Conservation (phyloP, 23 red algal genomes). For the Gracilaria gracilis region DNA sequence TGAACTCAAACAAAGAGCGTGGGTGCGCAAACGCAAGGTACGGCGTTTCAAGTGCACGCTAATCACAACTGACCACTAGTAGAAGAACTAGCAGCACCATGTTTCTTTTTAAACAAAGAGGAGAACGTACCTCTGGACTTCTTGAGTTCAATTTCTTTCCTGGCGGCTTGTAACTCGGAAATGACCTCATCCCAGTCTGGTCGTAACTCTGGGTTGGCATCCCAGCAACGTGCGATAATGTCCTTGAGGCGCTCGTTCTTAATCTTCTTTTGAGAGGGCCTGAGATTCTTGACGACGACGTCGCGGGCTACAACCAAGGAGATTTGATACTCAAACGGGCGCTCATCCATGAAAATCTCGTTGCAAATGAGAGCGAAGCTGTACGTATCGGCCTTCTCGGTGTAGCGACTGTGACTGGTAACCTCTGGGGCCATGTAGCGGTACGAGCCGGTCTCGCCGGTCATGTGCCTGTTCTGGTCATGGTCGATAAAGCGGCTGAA, state of each 20-base stretch:
- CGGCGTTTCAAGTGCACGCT: neutral
- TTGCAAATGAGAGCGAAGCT: constrained; percentile 94
- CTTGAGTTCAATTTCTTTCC: constrained; percentile 42
- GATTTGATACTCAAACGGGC: constrained; percentile 90
- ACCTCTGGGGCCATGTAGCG: constrained; percentile 99
- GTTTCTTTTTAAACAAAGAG: constrained; percentile 54
- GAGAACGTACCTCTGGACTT: constrained; percentile 8
- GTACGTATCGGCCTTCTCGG: constrained; percentile 95
- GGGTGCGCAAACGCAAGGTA: neutral
- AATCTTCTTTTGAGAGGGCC: constrained; percentile 89
- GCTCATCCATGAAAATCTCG: constrained; percentile 94
- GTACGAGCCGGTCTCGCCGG: constrained; percentile 94
- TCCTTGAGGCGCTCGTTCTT: constrained; percentile 72
- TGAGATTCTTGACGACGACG: constrained; percentile 89
- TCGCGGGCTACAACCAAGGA: constrained; percentile 88
- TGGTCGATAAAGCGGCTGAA: constrained; percentile 89
- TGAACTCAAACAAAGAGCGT: neutral
- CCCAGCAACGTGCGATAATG: constrained; percentile 88
- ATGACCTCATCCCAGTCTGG: constrained; percentile 91
- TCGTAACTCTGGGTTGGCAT: constrained; percentile 62
- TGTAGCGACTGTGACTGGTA: constrained; percentile 86
- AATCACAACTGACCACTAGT: constrained; percentile 13
- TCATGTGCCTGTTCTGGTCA: constrained; percentile 76
- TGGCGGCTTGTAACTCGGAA: constrained; percentile 63
- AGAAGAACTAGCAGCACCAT: constrained; percentile 9